Conservation (phyloP, 192 early-diverging fungal species). For the Podila minutissima region DNA sequence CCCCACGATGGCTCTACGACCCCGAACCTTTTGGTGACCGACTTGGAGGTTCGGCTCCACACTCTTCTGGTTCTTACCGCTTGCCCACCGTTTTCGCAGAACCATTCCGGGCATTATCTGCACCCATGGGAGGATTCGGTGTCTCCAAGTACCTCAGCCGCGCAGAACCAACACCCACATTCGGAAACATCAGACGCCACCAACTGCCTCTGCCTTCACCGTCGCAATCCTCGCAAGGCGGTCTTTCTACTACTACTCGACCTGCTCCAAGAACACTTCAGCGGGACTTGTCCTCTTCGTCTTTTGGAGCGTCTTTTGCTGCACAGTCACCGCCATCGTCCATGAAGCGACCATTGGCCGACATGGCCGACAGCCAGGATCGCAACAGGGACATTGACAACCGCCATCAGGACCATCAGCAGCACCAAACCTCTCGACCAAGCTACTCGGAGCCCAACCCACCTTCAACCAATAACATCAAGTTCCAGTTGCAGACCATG, state of each 20-base stretch:
- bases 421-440: constrained; percentile 10
- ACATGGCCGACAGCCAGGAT: constrained; percentile 50
- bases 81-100: constrained; percentile 42
- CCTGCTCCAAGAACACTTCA: constrained; percentile 24
- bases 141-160: constrained; percentile 45
- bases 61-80: constrained; percentile 17
- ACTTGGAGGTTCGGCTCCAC: constrained; percentile 8
- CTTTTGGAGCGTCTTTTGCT: constrained; percentile 42
- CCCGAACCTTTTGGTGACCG: constrained; percentile 43
- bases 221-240: neutral
- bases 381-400: constrained; percentile 47
- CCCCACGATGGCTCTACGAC: constrained; percentile 40
- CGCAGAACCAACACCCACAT: constrained; percentile 16
- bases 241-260: neutral
- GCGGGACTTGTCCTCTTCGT: constrained; percentile 34
- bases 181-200: constrained; percentile 26
- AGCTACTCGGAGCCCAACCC: neutral
- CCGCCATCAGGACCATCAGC: constrained; percentile 41
- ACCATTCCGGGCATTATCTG: constrained; percentile 34
- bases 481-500: constrained; percentile 38
- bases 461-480: constrained; percentile 13
- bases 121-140: constrained; percentile 49
- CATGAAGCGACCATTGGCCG: constrained; percentile 44
- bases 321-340: constrained; percentile 33
- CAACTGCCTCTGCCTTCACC: constrained; percentile 36